Evolutionary conservation across 768 basidiomycete genomes (phyloP).

Genomic region (Termitomyces heimii): DNA sequence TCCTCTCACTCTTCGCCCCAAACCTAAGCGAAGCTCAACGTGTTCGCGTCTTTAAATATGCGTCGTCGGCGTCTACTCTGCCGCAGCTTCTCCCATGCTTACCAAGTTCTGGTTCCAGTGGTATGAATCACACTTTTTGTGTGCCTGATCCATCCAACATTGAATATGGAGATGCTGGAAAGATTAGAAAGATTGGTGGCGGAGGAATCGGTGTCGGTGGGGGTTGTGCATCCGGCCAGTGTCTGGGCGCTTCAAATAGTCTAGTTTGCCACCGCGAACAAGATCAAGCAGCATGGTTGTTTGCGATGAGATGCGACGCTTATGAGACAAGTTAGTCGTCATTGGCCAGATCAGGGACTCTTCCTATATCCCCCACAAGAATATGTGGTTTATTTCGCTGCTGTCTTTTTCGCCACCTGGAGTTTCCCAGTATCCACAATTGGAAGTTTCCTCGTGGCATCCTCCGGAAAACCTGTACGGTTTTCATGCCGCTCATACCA

Average conservation of each 20-base stretch:
- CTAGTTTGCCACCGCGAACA: slow-evolving; percentile 34
- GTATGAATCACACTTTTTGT: slow-evolving; percentile 11
- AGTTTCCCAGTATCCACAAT: background rate
- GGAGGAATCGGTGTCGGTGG: slow-evolving; percentile 18
- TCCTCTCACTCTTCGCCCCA: slow-evolving; percentile 54
- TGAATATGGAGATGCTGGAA: slow-evolving; percentile 2
- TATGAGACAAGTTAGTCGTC: slow-evolving; percentile 26
- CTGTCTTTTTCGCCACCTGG: background rate
- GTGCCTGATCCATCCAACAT: slow-evolving; percentile 31
- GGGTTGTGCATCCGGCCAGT: slow-evolving; percentile 27
- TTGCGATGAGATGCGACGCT: slow-evolving; percentile 36
- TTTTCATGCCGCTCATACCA: background rate
- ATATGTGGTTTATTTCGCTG: background rate
- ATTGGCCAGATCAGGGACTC: background rate
- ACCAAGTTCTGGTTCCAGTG: background rate
- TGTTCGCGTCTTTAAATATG: slow-evolving; percentile 46
- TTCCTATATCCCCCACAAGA: background rate
- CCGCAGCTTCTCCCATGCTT: slow-evolving; percentile 24
- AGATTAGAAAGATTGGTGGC: slow-evolving; percentile 7
- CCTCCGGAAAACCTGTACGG: background rate
- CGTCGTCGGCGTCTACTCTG: slow-evolving; percentile 40
- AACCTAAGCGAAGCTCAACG: slow-evolving; percentile 50
- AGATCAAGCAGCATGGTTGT: slow-evolving; percentile 42
- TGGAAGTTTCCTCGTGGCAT: no score
- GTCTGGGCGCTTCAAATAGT: slow-evolving; percentile 31